phyloP scores from a whole-genome alignment of 805 yeast species.

The Lipomyces mesembrius region DNA sequence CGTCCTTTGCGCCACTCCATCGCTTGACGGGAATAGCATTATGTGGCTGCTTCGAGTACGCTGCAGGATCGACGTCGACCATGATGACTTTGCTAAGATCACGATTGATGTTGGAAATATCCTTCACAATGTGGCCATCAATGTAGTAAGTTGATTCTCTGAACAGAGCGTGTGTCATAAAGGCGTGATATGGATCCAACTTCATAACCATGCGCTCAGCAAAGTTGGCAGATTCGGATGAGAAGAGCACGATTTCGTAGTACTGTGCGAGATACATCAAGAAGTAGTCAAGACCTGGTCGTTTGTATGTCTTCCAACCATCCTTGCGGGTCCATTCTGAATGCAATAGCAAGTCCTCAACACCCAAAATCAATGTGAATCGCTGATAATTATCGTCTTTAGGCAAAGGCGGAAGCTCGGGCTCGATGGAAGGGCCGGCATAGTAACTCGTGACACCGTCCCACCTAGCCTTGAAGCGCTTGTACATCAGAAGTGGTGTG shows the following conservation, averaged over 20 bases:
- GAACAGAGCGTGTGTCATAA: conserved; percentile 81
- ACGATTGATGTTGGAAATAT: conserved; percentile 86
- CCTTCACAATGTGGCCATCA: conserved; percentile 89
- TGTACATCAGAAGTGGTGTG: conserved; percentile 65
- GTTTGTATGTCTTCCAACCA: conserved; percentile 99
- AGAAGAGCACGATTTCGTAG: conserved; percentile 92
- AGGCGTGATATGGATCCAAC: conserved; percentile 91
- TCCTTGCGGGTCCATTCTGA: conserved; percentile 87
- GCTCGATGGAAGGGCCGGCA: conserved; percentile 88
- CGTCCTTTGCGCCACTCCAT: conserved; percentile 89
- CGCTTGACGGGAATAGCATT: conserved; percentile 84
- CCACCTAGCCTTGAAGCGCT: conserved; percentile 72
- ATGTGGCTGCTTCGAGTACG: conserved; percentile 84
- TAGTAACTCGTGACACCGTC: conserved; percentile 78
- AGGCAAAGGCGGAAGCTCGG: conserved; percentile 88
- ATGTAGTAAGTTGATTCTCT: conserved; percentile 89
- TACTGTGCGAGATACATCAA: conserved; percentile 92
- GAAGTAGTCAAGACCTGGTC: conserved; percentile 98
- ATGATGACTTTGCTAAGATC: conserved; percentile 80
- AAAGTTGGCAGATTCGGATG: conserved; percentile 82
- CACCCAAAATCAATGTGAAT: conserved; percentile 80
- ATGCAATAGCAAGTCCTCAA: conserved; percentile 90
- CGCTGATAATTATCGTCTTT: conserved; percentile 89
- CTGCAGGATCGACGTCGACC: conserved; percentile 75
- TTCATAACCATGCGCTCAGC: conserved; percentile 83